Evolutionary conservation across 2,329 filamentous ascomycete species (phyloP), one percentile per base, ranked within the genome.

Genomic region (Furcasterigmium sp.): DNA sequence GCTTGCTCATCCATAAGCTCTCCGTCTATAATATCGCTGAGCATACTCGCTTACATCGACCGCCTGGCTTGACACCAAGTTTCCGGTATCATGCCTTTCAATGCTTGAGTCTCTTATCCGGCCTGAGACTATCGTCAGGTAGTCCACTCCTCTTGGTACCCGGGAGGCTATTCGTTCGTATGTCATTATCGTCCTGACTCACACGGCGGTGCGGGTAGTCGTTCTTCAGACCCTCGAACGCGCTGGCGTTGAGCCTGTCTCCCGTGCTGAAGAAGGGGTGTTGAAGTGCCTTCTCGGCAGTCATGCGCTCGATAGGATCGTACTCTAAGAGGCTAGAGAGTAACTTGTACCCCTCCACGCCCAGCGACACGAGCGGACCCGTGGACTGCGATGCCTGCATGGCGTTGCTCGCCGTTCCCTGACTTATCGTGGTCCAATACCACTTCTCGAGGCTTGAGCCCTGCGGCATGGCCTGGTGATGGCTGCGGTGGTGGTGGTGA

Each of bases 101-200:
- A 13, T 84, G 81, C 59, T 84, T 85, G 17, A 83, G 52, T 46
- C 82, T 68, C 66, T 85, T 85, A 4, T 67, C 65, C 0, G 79
- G 78, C 28, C 81, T 65, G n/a, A 94, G 58, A 15, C 70, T 70
- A 41, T 96, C 91, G 57, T 97, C 91, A 0, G 85, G 86, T 32
- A 95, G 59, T 0, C 87, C 91, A 51, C 85, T 91, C 46, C 91
- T 74, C 69, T 97, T 97, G 0, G 91, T 95, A 0, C 91, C 93
- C 1, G 91, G 89, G 28, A 96, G 64, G 61, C 89, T 95, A 35
- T 84, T 84, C 1, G 87, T 91, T n/a, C 88, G 76, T 44, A 97
- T 96, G 63, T 97, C 93, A 55, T 95, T 95, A 60, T 96, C 90
- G 57, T 98, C 93, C 55, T 94, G 85, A 54, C 86, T 95, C 32